Percentiles rank a stretch among this genome's conserved stretches.
Evolutionary conservation across 208 protist species (phyloP).

Genomic region (Naegleria gruberi): DNA sequence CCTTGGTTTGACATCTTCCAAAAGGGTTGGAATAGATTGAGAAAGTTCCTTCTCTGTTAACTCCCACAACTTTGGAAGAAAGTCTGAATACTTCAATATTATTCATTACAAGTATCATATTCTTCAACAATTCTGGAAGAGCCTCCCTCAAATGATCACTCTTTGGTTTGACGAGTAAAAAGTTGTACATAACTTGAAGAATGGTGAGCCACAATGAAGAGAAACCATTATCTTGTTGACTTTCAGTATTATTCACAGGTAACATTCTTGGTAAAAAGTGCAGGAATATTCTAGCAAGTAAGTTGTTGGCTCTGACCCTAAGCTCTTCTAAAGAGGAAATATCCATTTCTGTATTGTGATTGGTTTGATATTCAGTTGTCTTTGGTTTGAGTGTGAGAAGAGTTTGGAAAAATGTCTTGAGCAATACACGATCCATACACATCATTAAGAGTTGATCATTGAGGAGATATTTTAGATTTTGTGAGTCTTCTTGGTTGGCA

Average conservation of each 20-base stretch:
- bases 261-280: neutral
- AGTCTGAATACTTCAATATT: neutral
- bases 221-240: neutral
- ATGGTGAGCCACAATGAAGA: neutral
- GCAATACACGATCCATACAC: neutral
- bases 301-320: neutral
- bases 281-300: neutral
- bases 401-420: neutral
- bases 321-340: neutral
- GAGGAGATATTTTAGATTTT: neutral
- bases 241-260: neutral
- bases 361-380: constrained; percentile 10
- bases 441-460: neutral
- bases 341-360: constrained; percentile 10
- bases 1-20: neutral
- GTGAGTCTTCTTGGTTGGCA: neutral
- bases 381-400: neutral
- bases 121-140: constrained; percentile 4
- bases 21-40: neutral
- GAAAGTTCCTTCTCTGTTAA: neutral
- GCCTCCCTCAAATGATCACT: neutral
- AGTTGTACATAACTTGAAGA: neutral
- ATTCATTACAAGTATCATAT: constrained; percentile 18
- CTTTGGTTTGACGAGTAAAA: neutral
- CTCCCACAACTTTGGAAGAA: neutral